These are phyloP conservation scores for Moelleriella libera DNA, from an alignment of 2,329 filamentous ascomycete species.

Conservation along the genomic window DNA sequence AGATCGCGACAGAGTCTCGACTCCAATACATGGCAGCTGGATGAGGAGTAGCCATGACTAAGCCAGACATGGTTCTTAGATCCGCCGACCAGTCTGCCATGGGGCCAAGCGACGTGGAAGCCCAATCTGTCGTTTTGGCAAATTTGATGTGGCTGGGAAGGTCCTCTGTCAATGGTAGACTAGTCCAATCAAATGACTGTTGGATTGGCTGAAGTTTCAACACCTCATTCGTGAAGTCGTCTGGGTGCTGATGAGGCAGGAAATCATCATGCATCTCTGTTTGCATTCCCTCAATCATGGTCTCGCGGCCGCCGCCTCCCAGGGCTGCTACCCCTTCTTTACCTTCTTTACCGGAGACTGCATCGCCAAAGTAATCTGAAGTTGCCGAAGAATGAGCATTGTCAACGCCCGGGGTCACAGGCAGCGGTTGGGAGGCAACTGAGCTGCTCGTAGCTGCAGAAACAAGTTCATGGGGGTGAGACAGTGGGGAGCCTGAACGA, in stretches of 20 bases:
- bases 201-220: constrained; percentile 12
- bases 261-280: constrained; percentile 6
- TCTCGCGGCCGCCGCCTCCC: not conserved
- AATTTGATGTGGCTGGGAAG: constrained; percentile 61
- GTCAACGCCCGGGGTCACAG: constrained; percentile 18
- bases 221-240: constrained; percentile 27
- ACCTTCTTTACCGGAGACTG: constrained; percentile 4
- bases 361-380: constrained; percentile 29
- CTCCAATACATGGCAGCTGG: constrained; percentile 74
- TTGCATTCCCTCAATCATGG: constrained; percentile 1
- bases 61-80: constrained; percentile 63
- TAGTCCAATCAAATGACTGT: constrained; percentile 62
- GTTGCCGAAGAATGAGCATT: constrained; percentile 6
- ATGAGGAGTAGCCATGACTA: constrained; percentile 68
- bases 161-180: constrained; percentile 46
- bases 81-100: constrained; percentile 62
- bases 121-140: constrained; percentile 60
- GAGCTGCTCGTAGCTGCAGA: constrained; percentile 6
- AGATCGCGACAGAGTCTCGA: constrained; percentile 49
- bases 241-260: constrained; percentile 18
- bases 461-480: constrained; percentile 20
- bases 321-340: not conserved
- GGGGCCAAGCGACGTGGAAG: constrained; percentile 55
- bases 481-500: constrained; percentile 24
- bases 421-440: constrained; percentile 16